A percentile compares a stretch with the other conserved stretches of the same genome.
phyloP scores from a whole-genome alignment of 768 basidiomycete genomes.

The Hygrophoropsis aurantiaca region DNA sequence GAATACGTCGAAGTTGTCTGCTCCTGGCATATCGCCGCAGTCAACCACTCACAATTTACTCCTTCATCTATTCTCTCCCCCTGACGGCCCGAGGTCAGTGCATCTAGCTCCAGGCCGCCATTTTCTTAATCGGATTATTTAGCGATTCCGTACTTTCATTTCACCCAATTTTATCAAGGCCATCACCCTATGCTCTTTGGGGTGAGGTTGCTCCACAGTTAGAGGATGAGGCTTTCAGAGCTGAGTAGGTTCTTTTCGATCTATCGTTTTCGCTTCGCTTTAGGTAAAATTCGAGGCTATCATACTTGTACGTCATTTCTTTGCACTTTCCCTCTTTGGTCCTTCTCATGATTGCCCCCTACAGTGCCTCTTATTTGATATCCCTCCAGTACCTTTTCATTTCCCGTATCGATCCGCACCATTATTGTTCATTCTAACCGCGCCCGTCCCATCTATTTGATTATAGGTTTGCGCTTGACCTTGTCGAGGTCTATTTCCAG shows the following conservation, averaged over 20 bases:
- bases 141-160: slow-evolving; percentile 40
- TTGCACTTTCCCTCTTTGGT: slow-evolving; percentile 12
- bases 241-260: slow-evolving; percentile 66
- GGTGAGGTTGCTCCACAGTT: slow-evolving; percentile 73
- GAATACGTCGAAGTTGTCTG: slow-evolving; percentile 23
- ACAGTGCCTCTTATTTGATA: slow-evolving; percentile 13
- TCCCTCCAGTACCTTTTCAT: slow-evolving; percentile 19
- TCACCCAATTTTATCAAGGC: slow-evolving; percentile 29
- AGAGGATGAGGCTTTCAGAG: slow-evolving; percentile 69
- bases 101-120: slow-evolving; percentile 5
- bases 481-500: slow-evolving; percentile 94
- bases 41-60: slow-evolving; percentile 69
- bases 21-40: slow-evolving; percentile 52
- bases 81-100: slow-evolving; percentile 48
- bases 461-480: slow-evolving; percentile 83
- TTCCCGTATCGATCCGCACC: slow-evolving; percentile 25
- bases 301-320: slow-evolving; percentile 22
- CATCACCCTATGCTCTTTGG: slow-evolving; percentile 66
- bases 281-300: slow-evolving; percentile 28
- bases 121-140: slow-evolving; percentile 17
- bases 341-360: slow-evolving; percentile 16
- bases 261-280: slow-evolving; percentile 23
- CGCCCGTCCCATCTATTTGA: slow-evolving; percentile 8
- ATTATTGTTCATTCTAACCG: slow-evolving; percentile 11
- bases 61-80: slow-evolving; percentile 73